Evolutionary conservation across 768 basidiomycete species (phyloP).

Genomic region (Tremella mesenterica): DNA sequence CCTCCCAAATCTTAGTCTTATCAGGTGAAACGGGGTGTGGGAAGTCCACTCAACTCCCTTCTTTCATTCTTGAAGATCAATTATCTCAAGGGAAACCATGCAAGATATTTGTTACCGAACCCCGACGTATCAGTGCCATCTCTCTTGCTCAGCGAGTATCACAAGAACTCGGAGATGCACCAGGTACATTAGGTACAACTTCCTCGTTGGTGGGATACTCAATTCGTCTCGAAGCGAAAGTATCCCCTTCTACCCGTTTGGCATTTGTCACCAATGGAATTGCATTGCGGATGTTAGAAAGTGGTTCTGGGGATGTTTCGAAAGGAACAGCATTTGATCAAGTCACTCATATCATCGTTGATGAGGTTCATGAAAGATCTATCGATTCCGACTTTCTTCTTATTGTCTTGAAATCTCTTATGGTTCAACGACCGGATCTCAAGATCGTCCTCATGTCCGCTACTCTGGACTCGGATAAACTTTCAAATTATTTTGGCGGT

Average conservation of each 20-base stretch:
- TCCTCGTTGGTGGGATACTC: constrained; percentile 86
- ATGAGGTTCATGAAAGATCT: constrained; percentile 93
- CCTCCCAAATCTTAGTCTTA: constrained; percentile 74
- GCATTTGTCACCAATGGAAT: constrained; percentile 89
- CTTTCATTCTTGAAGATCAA: constrained; percentile 85
- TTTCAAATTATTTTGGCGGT: constrained; percentile 78
- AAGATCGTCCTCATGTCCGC: constrained; percentile 96
- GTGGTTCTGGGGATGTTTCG: constrained; percentile 56
- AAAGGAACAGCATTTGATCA: constrained; percentile 82
- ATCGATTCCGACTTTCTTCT: constrained; percentile 96
- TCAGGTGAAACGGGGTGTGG: constrained; percentile 80
- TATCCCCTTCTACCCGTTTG: constrained; percentile 58
- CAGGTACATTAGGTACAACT: constrained; percentile 64
- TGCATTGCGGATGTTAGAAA: constrained; percentile 93
- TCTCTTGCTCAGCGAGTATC: constrained; percentile 93
- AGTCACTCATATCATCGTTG: constrained; percentile 93
- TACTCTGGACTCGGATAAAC: constrained; percentile 62
- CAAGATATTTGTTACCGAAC: constrained; percentile 91
- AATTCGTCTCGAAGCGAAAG: constrained; percentile 82
- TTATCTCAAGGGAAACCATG: constrained; percentile 69
- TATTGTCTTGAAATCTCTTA: constrained; percentile 77
- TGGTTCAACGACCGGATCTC: constrained; percentile 68
- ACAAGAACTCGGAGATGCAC: constrained; percentile 73
- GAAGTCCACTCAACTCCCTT: constrained; percentile 92
- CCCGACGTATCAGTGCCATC: constrained; percentile 88